phyloP scores from a whole-genome alignment of 2,329 filamentous ascomycete genomes.

The Phoma sp. region DNA sequence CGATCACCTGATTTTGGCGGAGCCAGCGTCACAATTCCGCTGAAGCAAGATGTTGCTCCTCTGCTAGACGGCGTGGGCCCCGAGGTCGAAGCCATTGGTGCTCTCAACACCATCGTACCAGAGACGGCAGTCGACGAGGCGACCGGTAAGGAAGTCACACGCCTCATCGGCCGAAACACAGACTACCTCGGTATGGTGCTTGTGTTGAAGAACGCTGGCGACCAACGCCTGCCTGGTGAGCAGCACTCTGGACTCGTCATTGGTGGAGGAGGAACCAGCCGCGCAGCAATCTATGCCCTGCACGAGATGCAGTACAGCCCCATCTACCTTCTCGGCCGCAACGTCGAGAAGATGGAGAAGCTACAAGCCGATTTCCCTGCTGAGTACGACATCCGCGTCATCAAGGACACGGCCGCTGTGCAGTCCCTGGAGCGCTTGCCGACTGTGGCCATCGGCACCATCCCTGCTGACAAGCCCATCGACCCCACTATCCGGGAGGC shows the following conservation, averaged over 20 bases:
- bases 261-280: conserved; percentile 88
- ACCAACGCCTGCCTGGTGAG: conserved; percentile 40
- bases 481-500: conserved; percentile 72
- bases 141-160: conserved; percentile 51
- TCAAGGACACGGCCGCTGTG: conserved; percentile 58
- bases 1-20: conserved; percentile 80
- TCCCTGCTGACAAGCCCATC: conserved; percentile 86
- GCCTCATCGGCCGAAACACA: conserved; percentile 86
- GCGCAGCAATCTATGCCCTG: conserved; percentile 88
- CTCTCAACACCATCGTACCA: conserved; percentile 91
- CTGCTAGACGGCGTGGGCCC: conserved; percentile 80
- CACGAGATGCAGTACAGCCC: conserved; percentile 82
- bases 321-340: conserved; percentile 86
- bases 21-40: conserved; percentile 91
- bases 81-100: conserved; percentile 82
- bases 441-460: conserved; percentile 82
- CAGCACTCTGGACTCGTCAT: conserved; percentile 75
- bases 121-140: conserved; percentile 45
- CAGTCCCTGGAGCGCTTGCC: conserved; percentile 58
- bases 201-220: conserved; percentile 72
- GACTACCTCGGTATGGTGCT: conserved; percentile 94
- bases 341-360: conserved; percentile 68
- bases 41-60: conserved; percentile 87
- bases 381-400: conserved; percentile 69
- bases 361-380: conserved; percentile 75